Percentiles rank a stretch among this genome's conserved stretches.
Evolutionary conservation across 2,329 filamentous ascomycete species (phyloP).

Genomic region (Pyricularia sp.): DNA sequence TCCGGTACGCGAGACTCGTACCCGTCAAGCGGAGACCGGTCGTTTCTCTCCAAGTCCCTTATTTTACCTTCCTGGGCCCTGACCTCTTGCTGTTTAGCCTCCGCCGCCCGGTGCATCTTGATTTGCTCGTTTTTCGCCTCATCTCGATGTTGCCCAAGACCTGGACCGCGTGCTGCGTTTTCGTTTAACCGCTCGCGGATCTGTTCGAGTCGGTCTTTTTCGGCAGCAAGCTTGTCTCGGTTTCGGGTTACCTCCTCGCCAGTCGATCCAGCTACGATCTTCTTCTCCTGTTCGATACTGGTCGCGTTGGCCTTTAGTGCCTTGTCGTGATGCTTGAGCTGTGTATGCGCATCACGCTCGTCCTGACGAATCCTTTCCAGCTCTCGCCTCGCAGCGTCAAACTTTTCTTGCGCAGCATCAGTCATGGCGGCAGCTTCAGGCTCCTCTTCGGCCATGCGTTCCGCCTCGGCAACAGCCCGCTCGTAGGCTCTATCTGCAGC

Average conservation of each 20-base stretch:
- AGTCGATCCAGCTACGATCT: conserved; percentile 56
- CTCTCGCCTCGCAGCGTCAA: conserved; percentile 33
- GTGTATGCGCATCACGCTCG: conserved; percentile 54
- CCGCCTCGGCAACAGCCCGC: conserved; percentile 9
- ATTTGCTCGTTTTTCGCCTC: conserved; percentile 21
- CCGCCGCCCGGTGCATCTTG: conserved; percentile 21
- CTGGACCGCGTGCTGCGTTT: conserved; percentile 17
- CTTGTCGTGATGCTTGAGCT: conserved; percentile 42
- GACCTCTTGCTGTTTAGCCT: conserved; percentile 45
- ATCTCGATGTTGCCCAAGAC: conserved; percentile 21
- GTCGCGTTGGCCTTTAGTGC: conserved; percentile 34
- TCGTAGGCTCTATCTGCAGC: not conserved
- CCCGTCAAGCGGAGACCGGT: conserved; percentile 50
- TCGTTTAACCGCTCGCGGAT: conserved; percentile 26
- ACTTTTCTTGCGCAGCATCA: conserved; percentile 18
- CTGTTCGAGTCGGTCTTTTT: conserved; percentile 37
- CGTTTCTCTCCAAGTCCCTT: conserved; percentile 41
- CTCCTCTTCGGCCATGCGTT: conserved; percentile 35
- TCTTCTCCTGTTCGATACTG: conserved; percentile 45
- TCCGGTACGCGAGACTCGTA: conserved; percentile 55
- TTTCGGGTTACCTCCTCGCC: conserved; percentile 55
- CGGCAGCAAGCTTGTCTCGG: conserved; percentile 45
- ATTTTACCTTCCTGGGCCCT: conserved; percentile 40
- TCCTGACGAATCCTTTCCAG: conserved; percentile 49
- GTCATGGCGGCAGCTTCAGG: conserved; percentile 37